Evolutionary conservation across 2,329 filamentous ascomycete species (phyloP).

Genomic region (Pyrenochaeta sp.): DNA sequence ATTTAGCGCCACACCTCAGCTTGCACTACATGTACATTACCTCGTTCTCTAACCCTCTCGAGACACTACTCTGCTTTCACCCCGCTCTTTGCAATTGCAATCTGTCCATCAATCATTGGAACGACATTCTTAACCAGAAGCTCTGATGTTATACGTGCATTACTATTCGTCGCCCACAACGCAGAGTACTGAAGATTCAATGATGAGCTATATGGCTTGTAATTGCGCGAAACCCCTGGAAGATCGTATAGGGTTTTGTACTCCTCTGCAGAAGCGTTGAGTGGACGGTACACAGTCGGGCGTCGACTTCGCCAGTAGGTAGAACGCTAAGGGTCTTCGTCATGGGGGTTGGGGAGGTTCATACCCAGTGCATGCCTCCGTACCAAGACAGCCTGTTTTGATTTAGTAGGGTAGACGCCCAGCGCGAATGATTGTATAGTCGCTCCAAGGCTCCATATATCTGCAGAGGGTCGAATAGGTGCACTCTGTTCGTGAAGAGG

Average conservation of each 20-base stretch:
- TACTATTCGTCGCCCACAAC: slow-evolving; percentile 5
- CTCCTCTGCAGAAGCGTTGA: slow-evolving; percentile 14
- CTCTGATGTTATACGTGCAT: slow-evolving; percentile 6
- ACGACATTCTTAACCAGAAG: neutral
- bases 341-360: neutral
- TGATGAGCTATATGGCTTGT: slow-evolving; percentile 15
- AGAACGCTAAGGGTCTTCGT: slow-evolving; percentile 1
- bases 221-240: neutral
- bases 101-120: neutral
- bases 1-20: too few relatives aligned
- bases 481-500: slow-evolving; percentile 14
- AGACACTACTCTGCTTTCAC: neutral
- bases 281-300: slow-evolving; percentile 21
- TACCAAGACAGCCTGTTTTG: slow-evolving; percentile 11
- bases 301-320: slow-evolving; percentile 5
- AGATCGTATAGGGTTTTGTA: slow-evolving; percentile 8
- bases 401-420: slow-evolving; percentile 15
- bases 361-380: slow-evolving; percentile 1
- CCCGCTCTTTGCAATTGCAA: neutral
- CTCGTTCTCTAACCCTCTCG: too few relatives aligned
- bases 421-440: slow-evolving; percentile 31
- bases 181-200: slow-evolving; percentile 25
- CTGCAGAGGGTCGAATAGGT: slow-evolving; percentile 18
- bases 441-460: slow-evolving; percentile 36
- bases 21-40: too few relatives aligned